Conservation (phyloP, 2,329 filamentous ascomycete genomes). For the Nemania serpens region DNA sequence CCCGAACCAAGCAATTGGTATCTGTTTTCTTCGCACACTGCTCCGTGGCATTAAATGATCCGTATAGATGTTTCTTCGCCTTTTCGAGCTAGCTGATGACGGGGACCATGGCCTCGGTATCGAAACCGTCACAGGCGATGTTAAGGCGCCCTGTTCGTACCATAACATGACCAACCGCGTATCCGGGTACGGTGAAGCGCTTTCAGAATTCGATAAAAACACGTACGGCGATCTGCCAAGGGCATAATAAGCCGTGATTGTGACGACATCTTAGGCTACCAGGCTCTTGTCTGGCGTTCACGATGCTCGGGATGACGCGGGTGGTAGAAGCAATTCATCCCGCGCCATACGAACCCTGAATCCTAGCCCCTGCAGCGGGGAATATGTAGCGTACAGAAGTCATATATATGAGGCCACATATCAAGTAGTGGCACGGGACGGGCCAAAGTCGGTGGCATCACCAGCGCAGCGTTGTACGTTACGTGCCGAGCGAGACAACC, state of each 20-base stretch:
- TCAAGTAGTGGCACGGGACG: neutral
- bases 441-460: conserved; percentile 12
- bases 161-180: neutral
- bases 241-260: conserved; percentile 14
- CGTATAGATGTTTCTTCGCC: conserved; percentile 5
- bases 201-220: neutral
- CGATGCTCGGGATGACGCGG: conserved; percentile 10
- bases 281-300: conserved; percentile 2
- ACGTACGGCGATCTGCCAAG: neutral
- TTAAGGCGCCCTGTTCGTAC: neutral
- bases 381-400: conserved; percentile 1
- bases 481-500: conserved; percentile 16
- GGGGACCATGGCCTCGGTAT: conserved; percentile 20
- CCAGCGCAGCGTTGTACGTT: conserved; percentile 17
- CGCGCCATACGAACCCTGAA: conserved; percentile 13
- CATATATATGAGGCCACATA: conserved; percentile 19
- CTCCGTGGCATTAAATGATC: conserved; percentile 6
- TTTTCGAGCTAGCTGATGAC: conserved; percentile 10
- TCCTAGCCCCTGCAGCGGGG: conserved; percentile 16
- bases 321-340: conserved; percentile 11
- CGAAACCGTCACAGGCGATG: conserved; percentile 7
- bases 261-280: conserved; percentile 20
- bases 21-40: neutral
- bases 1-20: conserved; percentile 28
- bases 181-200: neutral